A percentile compares a stretch with the other conserved stretches of the same genome.
Conservation (phyloP, 2,329 filamentous ascomycete genomes). For the Phoma sp. region DNA sequence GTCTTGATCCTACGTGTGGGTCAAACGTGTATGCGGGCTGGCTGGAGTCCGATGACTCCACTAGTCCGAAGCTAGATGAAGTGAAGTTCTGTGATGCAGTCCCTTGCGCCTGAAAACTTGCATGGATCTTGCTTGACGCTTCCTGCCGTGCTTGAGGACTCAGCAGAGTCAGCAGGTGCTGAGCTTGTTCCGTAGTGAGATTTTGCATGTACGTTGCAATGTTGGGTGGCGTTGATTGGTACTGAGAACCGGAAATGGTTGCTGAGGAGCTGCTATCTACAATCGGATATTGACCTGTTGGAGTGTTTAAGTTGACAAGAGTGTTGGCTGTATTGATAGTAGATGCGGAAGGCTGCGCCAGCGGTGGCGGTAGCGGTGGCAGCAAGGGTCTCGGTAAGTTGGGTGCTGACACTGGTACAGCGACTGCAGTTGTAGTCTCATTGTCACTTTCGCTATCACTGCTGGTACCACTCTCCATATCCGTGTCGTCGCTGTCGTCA, state of each 20-base stretch:
- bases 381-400: constrained; percentile 2
- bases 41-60: not conserved
- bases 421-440: not conserved
- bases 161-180: constrained; percentile 14
- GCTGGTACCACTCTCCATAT: constrained; percentile 4
- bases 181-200: constrained; percentile 14
- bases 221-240: not conserved
- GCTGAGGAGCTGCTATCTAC: not conserved
- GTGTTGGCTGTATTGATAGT: not conserved
- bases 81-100: not conserved
- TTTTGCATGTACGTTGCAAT: constrained; percentile 22
- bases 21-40: not conserved
- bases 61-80: not conserved
- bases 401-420: not conserved
- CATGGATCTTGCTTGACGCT: not conserved
- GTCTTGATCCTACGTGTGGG: not conserved
- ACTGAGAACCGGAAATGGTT: not conserved
- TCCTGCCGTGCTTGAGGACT: constrained; percentile 11
- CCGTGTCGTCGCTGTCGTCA: not conserved
- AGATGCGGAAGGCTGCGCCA: not conserved
- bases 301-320: not conserved
- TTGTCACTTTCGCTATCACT: not conserved
- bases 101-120: not conserved
- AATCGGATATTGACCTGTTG: too few species aligned
- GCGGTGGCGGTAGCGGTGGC: not conserved